phyloP scores from a whole-genome alignment of 306 rosid species.

The Lupinus albus region DNA sequence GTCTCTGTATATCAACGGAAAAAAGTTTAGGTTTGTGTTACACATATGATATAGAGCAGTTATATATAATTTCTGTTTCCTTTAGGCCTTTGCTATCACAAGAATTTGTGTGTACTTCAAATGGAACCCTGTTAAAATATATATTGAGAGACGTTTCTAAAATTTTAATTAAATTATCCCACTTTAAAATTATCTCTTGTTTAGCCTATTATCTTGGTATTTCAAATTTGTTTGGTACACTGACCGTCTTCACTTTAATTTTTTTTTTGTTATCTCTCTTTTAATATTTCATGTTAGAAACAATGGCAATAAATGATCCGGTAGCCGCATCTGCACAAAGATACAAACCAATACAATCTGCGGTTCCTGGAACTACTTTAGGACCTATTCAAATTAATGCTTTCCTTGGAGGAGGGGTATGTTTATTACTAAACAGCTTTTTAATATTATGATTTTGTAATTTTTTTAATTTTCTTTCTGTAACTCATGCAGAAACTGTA shows the following conservation, averaged over 20 bases:
- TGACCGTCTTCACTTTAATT: constrained; percentile 39
- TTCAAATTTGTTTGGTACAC: constrained; percentile 11
- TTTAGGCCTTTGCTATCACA: constrained; percentile 32
- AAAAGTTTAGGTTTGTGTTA: constrained; percentile 7
- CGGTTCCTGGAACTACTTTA: constrained; percentile 97
- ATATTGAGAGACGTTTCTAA: constrained; percentile 1
- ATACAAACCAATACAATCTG: constrained; percentile 94
- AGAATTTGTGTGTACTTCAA: constrained; percentile 13
- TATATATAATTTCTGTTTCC: background rate
- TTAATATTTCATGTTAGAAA: constrained; percentile 53
- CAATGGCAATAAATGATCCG: constrained; percentile 77
- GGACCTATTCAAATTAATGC: constrained; percentile 95
- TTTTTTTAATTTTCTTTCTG: background rate
- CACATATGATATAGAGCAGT: background rate
- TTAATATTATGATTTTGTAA: background rate
- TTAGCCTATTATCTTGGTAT: constrained; percentile 21
- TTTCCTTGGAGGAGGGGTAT: constrained; percentile 93
- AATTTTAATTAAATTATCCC: background rate
- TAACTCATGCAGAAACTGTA: constrained; percentile 64
- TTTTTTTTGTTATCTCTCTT: no score
- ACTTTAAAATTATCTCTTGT: constrained; percentile 14
- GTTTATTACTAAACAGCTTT: constrained; percentile 23
- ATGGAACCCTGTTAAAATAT: constrained; percentile 22
- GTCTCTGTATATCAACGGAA: constrained; percentile 20
- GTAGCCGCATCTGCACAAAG: constrained; percentile 91